phyloP scores from a whole-genome alignment of 768 basidiomycete species.

The Leccinellum luteum region DNA sequence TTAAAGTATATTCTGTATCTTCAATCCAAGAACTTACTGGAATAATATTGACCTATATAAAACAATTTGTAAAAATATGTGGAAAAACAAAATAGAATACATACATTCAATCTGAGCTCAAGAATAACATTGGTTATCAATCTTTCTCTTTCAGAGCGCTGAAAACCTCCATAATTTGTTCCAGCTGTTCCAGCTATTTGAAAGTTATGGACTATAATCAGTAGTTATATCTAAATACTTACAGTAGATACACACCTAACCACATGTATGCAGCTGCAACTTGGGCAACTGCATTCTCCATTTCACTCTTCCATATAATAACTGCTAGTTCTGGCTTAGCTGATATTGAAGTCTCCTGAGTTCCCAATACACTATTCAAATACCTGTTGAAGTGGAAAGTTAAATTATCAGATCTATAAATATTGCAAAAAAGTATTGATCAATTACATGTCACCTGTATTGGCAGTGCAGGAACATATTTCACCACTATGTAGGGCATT shows the following conservation, averaged over 20 bases:
- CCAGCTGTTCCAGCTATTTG: not conserved
- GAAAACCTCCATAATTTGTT: not conserved
- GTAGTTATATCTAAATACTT: not conserved
- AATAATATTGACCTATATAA: not conserved
- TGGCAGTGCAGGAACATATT: not conserved
- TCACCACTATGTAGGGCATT: too few species aligned
- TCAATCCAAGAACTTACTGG: not conserved
- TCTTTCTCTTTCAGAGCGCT: not conserved
- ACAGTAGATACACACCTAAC: conserved; percentile 1
- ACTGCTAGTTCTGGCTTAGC: not conserved
- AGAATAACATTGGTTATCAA: not conserved
- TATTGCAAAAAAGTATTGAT: not conserved
- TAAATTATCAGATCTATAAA: not conserved
- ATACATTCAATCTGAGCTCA: conserved; percentile 1
- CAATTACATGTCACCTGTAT: not conserved
- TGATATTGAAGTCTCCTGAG: not conserved
- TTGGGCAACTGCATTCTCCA: conserved; percentile 5
- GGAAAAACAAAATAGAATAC: not conserved
- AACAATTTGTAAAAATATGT: not conserved
- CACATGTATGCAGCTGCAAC: conserved; percentile 3
- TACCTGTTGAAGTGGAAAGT: not conserved
- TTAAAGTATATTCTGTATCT: not conserved
- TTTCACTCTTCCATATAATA: not conserved
- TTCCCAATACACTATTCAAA: not conserved
- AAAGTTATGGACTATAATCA: not conserved